Evolutionary conservation across 371 early-diverging fungal genomes (phyloP).

Genomic region (Nematocida sp.): DNA sequence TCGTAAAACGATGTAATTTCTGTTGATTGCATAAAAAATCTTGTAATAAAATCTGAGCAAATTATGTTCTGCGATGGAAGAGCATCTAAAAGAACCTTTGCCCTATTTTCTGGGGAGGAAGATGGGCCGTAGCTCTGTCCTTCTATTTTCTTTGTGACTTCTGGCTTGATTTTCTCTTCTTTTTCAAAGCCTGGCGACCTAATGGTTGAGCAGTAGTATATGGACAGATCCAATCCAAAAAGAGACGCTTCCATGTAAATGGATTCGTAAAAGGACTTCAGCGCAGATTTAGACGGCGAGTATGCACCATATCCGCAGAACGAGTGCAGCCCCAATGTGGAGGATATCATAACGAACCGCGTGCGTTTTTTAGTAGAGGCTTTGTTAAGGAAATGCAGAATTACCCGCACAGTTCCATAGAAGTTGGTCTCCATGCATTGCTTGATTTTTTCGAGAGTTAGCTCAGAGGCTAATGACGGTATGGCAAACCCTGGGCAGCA

Average conservation of each 20-base stretch:
- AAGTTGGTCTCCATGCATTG: constrained; percentile 73
- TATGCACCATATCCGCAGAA: constrained; percentile 78
- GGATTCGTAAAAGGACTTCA: constrained; percentile 70
- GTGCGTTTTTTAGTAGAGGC: constrained; percentile 58
- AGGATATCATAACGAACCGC: constrained; percentile 73
- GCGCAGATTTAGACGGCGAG: constrained; percentile 75
- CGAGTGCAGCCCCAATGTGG: constrained; percentile 70
- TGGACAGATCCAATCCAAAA: constrained; percentile 72
- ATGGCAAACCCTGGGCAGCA: constrained; percentile 73
- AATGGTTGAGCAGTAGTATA: constrained; percentile 76
- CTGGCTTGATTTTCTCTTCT: constrained; percentile 76
- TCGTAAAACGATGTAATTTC: constrained; percentile 15
- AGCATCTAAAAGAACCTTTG: constrained; percentile 11
- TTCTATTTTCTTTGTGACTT: constrained; percentile 75
- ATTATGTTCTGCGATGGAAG: constrained; percentile 7
- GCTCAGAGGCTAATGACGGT: constrained; percentile 74
- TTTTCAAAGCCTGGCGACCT: constrained; percentile 73
- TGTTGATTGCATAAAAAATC: constrained; percentile 32
- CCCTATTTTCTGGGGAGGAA: constrained; percentile 29
- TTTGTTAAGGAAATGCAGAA: constrained; percentile 9
- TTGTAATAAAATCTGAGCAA: constrained; percentile 32
- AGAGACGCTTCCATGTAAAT: constrained; percentile 73
- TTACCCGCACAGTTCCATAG: constrained; percentile 71
- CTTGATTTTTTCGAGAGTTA: constrained; percentile 70
- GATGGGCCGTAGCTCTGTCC: not conserved